Conservation (phyloP, 768 basidiomycete species). For the Termitomyces heimii region DNA sequence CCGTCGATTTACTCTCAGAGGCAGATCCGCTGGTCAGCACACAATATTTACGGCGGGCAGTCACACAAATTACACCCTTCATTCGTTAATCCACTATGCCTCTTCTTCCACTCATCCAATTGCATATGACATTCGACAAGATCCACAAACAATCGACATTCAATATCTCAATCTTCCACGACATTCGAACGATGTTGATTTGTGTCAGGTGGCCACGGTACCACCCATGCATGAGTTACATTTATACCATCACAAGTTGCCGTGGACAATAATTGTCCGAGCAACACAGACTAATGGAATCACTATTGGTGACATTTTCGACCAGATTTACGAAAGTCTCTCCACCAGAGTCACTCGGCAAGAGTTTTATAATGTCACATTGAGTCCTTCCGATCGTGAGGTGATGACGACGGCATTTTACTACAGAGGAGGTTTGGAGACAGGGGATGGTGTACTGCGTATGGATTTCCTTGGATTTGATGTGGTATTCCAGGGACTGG, state of each 20-base stretch:
- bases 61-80: constrained; percentile 4
- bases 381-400: constrained; percentile 36
- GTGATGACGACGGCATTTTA: constrained; percentile 32
- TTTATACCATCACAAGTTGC: constrained; percentile 41
- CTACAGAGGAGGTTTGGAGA: constrained; percentile 26
- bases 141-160: constrained; percentile 8
- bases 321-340: constrained; percentile 33
- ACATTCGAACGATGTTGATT: constrained; percentile 14
- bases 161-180: constrained; percentile 12
- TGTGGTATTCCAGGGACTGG: constrained; percentile 28
- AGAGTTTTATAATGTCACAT: constrained; percentile 41
- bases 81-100: constrained; percentile 8
- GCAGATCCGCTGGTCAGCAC: not conserved
- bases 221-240: constrained; percentile 41
- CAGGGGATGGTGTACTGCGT: constrained; percentile 29
- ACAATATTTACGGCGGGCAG: not conserved
- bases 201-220: constrained; percentile 32
- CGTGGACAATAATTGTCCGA: constrained; percentile 47
- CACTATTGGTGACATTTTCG: constrained; percentile 43
- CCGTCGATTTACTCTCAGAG: not conserved
- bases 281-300: constrained; percentile 36
- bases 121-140: constrained; percentile 11
- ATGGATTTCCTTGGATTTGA: constrained; percentile 47
- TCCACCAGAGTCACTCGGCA: constrained; percentile 28
- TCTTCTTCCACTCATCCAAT: constrained; percentile 7